Base-by-base conservation (phyloP, 306 rosid species). In the Rosa chinensis region DNA sequence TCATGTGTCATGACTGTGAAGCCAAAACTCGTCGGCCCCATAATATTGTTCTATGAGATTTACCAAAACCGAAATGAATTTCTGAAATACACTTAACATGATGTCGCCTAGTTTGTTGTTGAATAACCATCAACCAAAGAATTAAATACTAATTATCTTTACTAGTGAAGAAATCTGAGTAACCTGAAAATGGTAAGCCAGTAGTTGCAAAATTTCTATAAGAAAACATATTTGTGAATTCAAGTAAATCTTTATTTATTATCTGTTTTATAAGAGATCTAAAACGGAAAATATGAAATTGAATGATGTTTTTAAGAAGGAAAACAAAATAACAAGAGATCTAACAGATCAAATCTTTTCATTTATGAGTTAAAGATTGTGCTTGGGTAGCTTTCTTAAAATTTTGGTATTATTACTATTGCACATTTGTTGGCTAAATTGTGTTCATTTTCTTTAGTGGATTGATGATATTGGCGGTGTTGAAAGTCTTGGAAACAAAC, bases 391-490 rank as follows among this genome's bases (percentile, higher is more conserved):
- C 23, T 59, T 21, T 20, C 20, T 20, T 45, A 32, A 21, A 4
- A 10, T 25, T 21, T 48, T 70, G 40, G 48, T 70, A 9, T 10
- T 59, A 23, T 14, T 8, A 70, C 7, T 25, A 67, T 53, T 81
- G 56, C 68, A 44, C 59, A 50, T 70, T 70, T 77, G 59, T 83
- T 82, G 63, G 69, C 74, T 42, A 53, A 79, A 74, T 78, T 17
- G 18, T 72, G 21, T 58, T 63, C 64, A 80, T 77, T 16, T 47
- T 44, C 76, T 81, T 78, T 78, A 95, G 99, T 95, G 99, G 99
- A 55, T 95, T 78, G 97, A 91, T 25, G 94, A 90, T 63, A 90
- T 91, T 87, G 99, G 99, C 78, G 99, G 99, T 16, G 77, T 85
- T 86, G 92, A 90, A 85, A 87, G 61, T 81, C 89, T 95, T 42